Conservation (phyloP, 768 basidiomycete genomes). For the Rhodocollybia butyracea region DNA sequence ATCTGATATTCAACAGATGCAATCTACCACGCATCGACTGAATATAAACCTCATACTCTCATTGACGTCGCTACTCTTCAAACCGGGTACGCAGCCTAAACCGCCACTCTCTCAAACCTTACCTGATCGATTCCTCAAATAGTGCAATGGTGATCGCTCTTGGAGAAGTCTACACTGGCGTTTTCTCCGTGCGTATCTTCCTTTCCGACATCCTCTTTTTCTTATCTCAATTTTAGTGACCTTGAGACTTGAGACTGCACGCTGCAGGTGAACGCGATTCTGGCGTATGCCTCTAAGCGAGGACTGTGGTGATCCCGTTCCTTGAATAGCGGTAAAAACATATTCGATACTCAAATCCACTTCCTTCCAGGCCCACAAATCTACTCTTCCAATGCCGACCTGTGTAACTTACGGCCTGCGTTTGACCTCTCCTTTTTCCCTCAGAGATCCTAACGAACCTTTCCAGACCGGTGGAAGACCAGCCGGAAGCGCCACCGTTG, state of each 20-base stretch:
- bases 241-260: constrained; percentile 59
- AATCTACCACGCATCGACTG: constrained; percentile 75
- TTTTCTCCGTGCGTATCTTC: constrained; percentile 58
- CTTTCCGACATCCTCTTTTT: not conserved
- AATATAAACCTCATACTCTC: constrained; percentile 77
- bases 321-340: too few relatives aligned
- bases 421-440: not conserved
- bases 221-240: not conserved
- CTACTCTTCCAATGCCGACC: constrained; percentile 71
- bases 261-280: constrained; percentile 72
- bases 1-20: constrained; percentile 49
- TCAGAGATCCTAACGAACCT: constrained; percentile 4
- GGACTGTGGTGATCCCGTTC: constrained; percentile 46
- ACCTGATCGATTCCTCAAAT: not conserved
- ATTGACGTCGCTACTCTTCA: constrained; percentile 87
- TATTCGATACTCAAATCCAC: not conserved
- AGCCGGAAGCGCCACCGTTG: constrained; percentile 77
- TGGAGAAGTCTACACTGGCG: constrained; percentile 74
- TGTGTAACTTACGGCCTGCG: constrained; percentile 60
- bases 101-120: not conserved
- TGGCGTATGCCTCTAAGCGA: constrained; percentile 91
- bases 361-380: constrained; percentile 56
- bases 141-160: constrained; percentile 73
- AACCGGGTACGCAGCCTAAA: constrained; percentile 57
- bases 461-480: constrained; percentile 65